phyloP scores from a whole-genome alignment of 352 stramenopile genomes.

The Pythium monospermum region DNA sequence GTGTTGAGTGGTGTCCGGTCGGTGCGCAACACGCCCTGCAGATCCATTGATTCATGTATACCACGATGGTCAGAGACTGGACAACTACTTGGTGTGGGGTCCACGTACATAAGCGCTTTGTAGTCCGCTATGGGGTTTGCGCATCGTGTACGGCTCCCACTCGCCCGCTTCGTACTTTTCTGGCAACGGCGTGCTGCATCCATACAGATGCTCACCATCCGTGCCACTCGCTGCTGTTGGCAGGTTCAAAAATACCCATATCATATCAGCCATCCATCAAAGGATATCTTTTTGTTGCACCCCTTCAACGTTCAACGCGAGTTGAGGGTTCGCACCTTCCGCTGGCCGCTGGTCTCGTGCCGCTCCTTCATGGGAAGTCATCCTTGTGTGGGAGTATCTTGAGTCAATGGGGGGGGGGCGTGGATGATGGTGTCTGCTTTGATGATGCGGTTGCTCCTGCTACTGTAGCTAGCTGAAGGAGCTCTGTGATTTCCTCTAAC shows the following conservation, averaged over 20 bases:
- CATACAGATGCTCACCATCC: conserved; percentile 15
- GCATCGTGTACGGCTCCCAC: conserved; percentile 49
- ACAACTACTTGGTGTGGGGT: no score
- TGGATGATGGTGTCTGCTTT: no score
- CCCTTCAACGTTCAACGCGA: neutral
- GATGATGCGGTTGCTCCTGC: no score
- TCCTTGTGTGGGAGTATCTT: no score
- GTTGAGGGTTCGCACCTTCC: conserved; percentile 10
- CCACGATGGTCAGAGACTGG: no score
- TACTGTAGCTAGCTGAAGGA: no score
- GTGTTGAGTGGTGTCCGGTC: conserved; percentile 78
- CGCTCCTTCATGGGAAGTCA: conserved; percentile 15
- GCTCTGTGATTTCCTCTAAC: neutral
- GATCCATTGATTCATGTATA: no score
- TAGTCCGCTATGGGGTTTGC: conserved; percentile 43
- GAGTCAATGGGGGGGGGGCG: no score
- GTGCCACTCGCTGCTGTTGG: conserved; percentile 20
- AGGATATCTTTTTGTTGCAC: no score
- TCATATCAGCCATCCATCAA: neutral
- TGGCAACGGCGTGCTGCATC: conserved; percentile 23
- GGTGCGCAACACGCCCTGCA: conserved; percentile 55
- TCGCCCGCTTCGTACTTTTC: conserved; percentile 34
- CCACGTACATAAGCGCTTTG: conserved; percentile 38
- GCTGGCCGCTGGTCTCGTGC: conserved; percentile 18
- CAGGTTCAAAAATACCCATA: conserved; percentile 4